Conservation (phyloP, 768 basidiomycete species). For the Agrocybe pediades region DNA sequence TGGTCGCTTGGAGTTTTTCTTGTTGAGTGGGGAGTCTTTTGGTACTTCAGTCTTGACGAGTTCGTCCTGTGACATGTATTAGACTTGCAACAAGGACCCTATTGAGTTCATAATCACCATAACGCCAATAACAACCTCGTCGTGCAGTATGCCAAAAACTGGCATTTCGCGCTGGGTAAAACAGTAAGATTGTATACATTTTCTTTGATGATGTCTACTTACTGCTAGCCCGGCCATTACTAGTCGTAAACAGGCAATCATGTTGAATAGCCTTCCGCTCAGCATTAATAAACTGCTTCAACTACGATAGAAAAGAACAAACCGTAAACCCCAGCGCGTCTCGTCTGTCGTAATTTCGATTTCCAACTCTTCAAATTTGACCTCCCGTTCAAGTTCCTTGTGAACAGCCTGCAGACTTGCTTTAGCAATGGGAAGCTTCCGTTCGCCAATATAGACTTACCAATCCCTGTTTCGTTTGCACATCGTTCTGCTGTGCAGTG, state of each 20-base stretch:
- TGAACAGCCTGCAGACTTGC: slow-evolving; percentile 60
- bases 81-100: neutral
- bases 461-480: slow-evolving; percentile 51
- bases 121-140: slow-evolving; percentile 66
- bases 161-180: slow-evolving; percentile 80
- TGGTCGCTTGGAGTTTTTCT: slow-evolving; percentile 10
- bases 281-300: neutral
- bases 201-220: slow-evolving; percentile 2
- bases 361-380: slow-evolving; percentile 55
- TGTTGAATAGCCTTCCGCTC: slow-evolving; percentile 65
- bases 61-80: slow-evolving; percentile 49
- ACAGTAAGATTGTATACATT: neutral
- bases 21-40: neutral
- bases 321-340: slow-evolving; percentile 82
- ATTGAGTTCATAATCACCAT: slow-evolving; percentile 48
- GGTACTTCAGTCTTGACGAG: slow-evolving; percentile 24
- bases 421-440: neutral
- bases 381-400: slow-evolving; percentile 73
- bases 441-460: slow-evolving; percentile 29
- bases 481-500: slow-evolving; percentile 58
- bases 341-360: slow-evolving; percentile 58
- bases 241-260: slow-evolving; percentile 64
- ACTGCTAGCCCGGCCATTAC: slow-evolving; percentile 58
- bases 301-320: slow-evolving; percentile 16
- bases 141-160: slow-evolving; percentile 75